These are phyloP conservation scores for Yamadazyma olivae DNA, from an alignment of 805 yeast genomes.

Conservation along the genomic window DNA sequence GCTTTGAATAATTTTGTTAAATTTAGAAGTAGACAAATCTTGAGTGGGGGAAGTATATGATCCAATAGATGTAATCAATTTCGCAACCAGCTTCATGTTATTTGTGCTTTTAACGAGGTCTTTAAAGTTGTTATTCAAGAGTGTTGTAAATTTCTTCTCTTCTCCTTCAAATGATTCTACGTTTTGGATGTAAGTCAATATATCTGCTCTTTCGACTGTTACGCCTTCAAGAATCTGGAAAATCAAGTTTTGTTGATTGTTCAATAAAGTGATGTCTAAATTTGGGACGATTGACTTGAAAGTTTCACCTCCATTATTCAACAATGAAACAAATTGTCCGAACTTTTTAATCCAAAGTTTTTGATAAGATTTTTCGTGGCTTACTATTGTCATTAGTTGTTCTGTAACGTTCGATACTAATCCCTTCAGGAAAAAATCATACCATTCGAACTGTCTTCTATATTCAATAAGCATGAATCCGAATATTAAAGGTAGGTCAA, in stretches of 20 bases:
- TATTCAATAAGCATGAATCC: conserved; percentile 67
- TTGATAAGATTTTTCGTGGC: conserved; percentile 54
- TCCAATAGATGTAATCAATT: conserved; percentile 29
- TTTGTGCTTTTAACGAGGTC: conserved; percentile 41
- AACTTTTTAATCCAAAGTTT: conserved; percentile 64
- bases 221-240: conserved; percentile 36
- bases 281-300: conserved; percentile 20
- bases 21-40: conserved; percentile 10
- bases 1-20: conserved; percentile 12
- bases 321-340: conserved; percentile 35
- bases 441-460: conserved; percentile 59
- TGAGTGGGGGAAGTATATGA: conserved; percentile 20
- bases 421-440: conserved; percentile 39
- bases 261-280: conserved; percentile 36
- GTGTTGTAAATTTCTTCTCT: conserved; percentile 27
- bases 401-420: conserved; percentile 47
- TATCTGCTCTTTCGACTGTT: conserved; percentile 30
- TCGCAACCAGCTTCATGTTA: conserved; percentile 33
- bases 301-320: conserved; percentile 3
- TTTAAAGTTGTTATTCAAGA: conserved; percentile 44
- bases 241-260: conserved; percentile 13
- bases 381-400: conserved; percentile 53
- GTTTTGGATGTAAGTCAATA: conserved; percentile 23
- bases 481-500: conserved; percentile 68
- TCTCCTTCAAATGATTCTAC: conserved; percentile 19